These are phyloP conservation scores for Cryptococcus sp. DNA, from an alignment of 1,284 basidiomycete genomes.

Conservation along the genomic window DNA sequence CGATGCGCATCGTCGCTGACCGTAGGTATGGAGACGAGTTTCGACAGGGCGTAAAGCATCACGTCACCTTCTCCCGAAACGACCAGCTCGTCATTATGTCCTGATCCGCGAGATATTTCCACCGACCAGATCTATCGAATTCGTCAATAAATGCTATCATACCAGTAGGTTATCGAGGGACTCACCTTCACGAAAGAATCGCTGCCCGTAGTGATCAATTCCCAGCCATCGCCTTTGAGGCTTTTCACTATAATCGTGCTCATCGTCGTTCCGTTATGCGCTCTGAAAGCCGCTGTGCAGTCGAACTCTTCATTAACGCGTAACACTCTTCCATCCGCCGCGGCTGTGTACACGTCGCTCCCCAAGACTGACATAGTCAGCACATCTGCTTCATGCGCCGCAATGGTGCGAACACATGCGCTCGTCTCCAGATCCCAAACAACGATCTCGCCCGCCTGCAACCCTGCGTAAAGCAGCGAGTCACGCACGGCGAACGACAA, in stretches of 20 bases:
- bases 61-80: conserved; percentile 52
- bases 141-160: neutral
- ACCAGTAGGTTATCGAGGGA: conserved; percentile 7
- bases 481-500: conserved; percentile 74
- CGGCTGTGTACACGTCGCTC: conserved; percentile 77
- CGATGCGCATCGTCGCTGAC: conserved; percentile 71
- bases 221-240: conserved; percentile 29
- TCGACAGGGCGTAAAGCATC: conserved; percentile 68
- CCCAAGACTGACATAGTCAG: conserved; percentile 73
- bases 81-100: conserved; percentile 26
- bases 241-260: conserved; percentile 62
- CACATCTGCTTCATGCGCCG: conserved; percentile 82
- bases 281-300: conserved; percentile 75
- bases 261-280: conserved; percentile 78
- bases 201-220: conserved; percentile 78
- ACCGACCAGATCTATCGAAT: conserved; percentile 32
- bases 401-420: conserved; percentile 79
- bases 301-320: conserved; percentile 81
- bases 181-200: conserved; percentile 77
- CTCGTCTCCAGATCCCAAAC: conserved; percentile 90
- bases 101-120: conserved; percentile 15
- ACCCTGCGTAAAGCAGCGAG: conserved; percentile 84
- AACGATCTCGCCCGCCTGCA: conserved; percentile 90
- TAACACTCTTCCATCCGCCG: conserved; percentile 79
- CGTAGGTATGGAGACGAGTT: conserved; percentile 84